Evolutionary conservation across 495 filamentous ascomycete genomes (phyloP), one percentile per base, ranked within the genome.

Genomic region (Sabuloglossum arenarium): DNA sequence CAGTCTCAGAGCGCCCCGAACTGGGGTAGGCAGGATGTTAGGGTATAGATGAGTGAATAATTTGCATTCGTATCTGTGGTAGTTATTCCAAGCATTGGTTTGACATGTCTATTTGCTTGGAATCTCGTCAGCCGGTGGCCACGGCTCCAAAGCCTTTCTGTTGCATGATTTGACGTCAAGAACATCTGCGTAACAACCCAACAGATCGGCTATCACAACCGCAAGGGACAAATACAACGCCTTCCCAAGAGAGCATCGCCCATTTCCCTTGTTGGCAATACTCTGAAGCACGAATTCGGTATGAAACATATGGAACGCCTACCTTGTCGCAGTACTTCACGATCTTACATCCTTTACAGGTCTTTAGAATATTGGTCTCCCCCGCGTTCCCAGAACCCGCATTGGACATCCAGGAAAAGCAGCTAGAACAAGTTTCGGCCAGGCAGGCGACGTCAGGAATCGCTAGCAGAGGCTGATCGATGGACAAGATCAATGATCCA

Each of bases 261-360:
- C n/a, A n/a, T n/a, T n/a, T n/a, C n/a, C n/a, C n/a, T n/a, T n/a
- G n/a, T n/a, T n/a, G 39, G 39, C 39, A 39, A 39, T 39, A 12
- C 14, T 16, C 34, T 3, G 16, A 39, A 2, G 34, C 8, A 39
- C 34, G 16, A 39, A 50, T n/a, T 30, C 55, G 55, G 27, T 25
- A 23, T 37, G 23, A 16, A 30, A 10, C 27, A 23, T 12, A 14
- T 45, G 14, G 32, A 28, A 3, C 42, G 67, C 71, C 52, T 60
- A 83, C 79, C 71, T 77, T 78, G 50, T 74, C 73, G 64, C 84
- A 88, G 64, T 84, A 88, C 56, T 71, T 75, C 0, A 79, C 74
- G 12, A 74, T 67, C 51, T 70, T 74, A 66, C 84, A 88, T 0
- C 75, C 77, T 0, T 70, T 70, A 65, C 84, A 88, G 28, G 69